These are phyloP conservation scores for Neurospora sp. DNA, from an alignment of 495 filamentous ascomycete genomes.

Conservation along the genomic window DNA sequence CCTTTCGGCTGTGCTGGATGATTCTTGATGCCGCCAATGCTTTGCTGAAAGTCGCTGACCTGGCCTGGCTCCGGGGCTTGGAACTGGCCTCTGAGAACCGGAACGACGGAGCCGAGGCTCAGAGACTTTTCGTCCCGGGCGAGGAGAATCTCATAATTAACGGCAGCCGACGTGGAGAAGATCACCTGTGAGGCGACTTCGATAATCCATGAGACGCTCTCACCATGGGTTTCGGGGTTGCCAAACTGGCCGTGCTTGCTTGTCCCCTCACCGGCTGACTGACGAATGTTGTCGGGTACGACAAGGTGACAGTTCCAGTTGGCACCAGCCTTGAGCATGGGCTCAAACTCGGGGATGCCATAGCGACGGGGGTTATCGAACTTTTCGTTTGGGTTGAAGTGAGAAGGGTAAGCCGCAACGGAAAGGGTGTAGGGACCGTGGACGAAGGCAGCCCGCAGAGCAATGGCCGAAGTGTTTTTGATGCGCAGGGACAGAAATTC, in stretches of 20 bases:
- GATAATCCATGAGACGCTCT: conserved; percentile 74
- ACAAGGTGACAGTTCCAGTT: conserved; percentile 68
- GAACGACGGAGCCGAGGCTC: conserved; percentile 49
- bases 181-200: conserved; percentile 88
- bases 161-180: conserved; percentile 77
- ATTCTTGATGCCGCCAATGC: conserved; percentile 32
- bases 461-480: conserved; percentile 83
- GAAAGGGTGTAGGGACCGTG: conserved; percentile 91
- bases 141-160: conserved; percentile 83
- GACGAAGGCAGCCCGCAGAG: conserved; percentile 87
- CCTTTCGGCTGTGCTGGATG: conserved; percentile 50
- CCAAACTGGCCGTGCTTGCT: conserved; percentile 26
- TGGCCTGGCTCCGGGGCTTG: conserved; percentile 49
- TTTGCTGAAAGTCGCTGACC: conserved; percentile 59
- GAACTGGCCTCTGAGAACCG: conserved; percentile 31
- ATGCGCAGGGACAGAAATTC: conserved; percentile 69
- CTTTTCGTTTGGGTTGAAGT: conserved; percentile 68
- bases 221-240: conserved; percentile 24
- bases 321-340: conserved; percentile 88
- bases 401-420: conserved; percentile 68
- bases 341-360: conserved; percentile 81
- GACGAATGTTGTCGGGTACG: conserved; percentile 61
- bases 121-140: conserved; percentile 77
- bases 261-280: conserved; percentile 20
- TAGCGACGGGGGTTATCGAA: conserved; percentile 48